Evolutionary conservation across 495 filamentous ascomycete genomes (phyloP).

Genomic region (Tuber magnatum): DNA sequence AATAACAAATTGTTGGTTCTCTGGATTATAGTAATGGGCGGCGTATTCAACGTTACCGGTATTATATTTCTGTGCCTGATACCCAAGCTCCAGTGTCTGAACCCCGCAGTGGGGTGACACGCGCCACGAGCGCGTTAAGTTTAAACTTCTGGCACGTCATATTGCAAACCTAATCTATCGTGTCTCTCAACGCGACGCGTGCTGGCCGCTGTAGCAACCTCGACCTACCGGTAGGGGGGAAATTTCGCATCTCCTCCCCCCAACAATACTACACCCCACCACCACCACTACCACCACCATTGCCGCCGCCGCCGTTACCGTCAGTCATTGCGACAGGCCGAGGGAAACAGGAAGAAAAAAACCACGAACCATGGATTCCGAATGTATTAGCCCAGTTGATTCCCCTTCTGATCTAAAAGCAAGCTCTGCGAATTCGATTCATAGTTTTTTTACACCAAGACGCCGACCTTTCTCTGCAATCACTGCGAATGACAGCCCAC

Average conservation of each 20-base stretch:
- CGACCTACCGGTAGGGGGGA: neutral
- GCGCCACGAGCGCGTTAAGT: neutral
- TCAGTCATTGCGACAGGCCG: neutral
- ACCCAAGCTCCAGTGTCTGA: neutral
- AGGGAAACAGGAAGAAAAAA: neutral
- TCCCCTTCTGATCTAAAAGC: slow-evolving; percentile 33
- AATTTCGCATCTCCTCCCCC: neutral
- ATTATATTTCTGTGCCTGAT: neutral
- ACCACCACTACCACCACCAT: too few relatives aligned
- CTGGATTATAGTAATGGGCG: neutral
- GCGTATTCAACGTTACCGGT: neutral
- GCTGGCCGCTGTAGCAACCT: neutral
- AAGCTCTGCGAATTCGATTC: slow-evolving; percentile 27
- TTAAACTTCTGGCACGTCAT: neutral
- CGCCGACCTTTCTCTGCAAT: slow-evolving; percentile 25
- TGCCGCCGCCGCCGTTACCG: too few relatives aligned
- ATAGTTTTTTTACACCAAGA: slow-evolving; percentile 40
- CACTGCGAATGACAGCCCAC: slow-evolving; percentile 13
- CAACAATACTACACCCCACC: neutral
- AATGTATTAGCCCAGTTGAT: slow-evolving; percentile 25
- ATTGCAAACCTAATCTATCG: neutral
- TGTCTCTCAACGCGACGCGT: neutral
- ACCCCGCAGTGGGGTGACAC: neutral
- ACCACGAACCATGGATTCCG: slow-evolving; percentile 8
- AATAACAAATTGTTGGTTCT: neutral